Conservation (phyloP, 78 protist genomes). For the Chrysochromulina parva region DNA sequence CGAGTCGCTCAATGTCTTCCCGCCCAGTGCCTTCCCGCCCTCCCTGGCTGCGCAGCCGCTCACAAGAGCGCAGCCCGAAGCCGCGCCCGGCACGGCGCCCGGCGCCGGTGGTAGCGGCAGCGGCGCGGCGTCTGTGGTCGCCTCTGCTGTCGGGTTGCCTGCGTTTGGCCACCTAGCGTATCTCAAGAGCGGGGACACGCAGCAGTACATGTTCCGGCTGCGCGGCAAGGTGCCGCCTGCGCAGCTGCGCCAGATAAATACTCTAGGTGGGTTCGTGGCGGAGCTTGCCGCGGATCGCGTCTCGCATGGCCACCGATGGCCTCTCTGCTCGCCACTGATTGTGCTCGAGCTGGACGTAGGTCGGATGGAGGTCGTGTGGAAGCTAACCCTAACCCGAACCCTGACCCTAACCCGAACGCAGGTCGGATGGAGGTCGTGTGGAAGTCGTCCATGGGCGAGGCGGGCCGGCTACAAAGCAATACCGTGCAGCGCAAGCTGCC, state of each 20-base stretch:
- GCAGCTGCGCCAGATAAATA: background rate
- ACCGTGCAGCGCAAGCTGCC: background rate
- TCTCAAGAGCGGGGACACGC: background rate
- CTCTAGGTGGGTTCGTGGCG: background rate
- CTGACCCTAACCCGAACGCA: too few relatives aligned
- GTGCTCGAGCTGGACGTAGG: background rate
- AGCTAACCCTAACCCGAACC: background rate
- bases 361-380: background rate
- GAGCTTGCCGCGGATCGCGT: background rate
- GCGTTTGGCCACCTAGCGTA: background rate
- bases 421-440: background rate
- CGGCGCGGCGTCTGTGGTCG: too few relatives aligned
- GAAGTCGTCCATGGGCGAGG: background rate
- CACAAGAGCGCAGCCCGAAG: too few relatives aligned
- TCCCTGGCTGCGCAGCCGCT: too few relatives aligned
- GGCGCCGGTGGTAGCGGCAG: too few relatives aligned
- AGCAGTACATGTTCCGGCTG: background rate
- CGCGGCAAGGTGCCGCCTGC: background rate
- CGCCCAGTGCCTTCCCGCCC: background rate
- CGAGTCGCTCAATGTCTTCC: background rate
- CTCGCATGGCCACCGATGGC: background rate
- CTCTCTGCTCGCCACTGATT: background rate
- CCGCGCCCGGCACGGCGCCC: too few relatives aligned
- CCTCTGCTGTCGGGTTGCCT: background rate
- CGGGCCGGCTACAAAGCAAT: background rate